Base-by-base conservation (phyloP, 2,329 filamentous ascomycete genomes). In the Geosmithia putterillii region DNA sequence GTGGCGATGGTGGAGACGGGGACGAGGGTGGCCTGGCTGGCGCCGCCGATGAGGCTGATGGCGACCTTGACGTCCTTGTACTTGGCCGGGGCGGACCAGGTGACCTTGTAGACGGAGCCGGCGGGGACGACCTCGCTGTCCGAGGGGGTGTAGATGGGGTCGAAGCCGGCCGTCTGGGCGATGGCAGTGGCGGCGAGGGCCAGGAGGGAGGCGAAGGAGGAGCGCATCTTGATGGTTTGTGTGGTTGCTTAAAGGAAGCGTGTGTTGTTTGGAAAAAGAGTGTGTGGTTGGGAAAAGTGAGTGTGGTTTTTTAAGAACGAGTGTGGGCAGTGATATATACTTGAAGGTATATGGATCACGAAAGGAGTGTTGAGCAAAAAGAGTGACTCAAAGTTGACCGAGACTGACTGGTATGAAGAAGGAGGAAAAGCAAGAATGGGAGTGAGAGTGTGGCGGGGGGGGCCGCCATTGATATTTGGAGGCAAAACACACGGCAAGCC, bases 91-190 rank as follows among this genome's bases (percentile, higher is more conserved):
- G 61, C 57, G 22, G 60, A 49, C 77, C 77, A 81, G 50, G 60
- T 57, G 56, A 81, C 66, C 48, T 60, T 59, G 55, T 67, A 72
- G 42, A 63, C 59, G 51, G 62, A 49, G 51, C 76, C 76, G 37
- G 73, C 70, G 25, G 57, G 43, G 49, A 80, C 49, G 39, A 57
- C 47, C 57, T 72, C 58, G 52, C 60, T 60, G 42, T 62, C 36
- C 25, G 52, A 49, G 46, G 77, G 77, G 46, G 60, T 60, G 52
- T 55, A 64, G 56, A 81, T 63, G 54, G 66, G 58, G 56, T 77
- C 67, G 61, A 79, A 81, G 54, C 68, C 69, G n/a, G 61, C 45
- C 41, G 69, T 72, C 61, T 76, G 73, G 42, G 74, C 75, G 46
- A 74, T 49, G 49, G 59, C 69, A 48, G 69, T 57, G 60, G 64